Percentiles rank a stretch among this genome's conserved stretches.
Evolutionary conservation across 2,329 filamentous ascomycete species (phyloP).

Genomic region (Penicillium sp.): DNA sequence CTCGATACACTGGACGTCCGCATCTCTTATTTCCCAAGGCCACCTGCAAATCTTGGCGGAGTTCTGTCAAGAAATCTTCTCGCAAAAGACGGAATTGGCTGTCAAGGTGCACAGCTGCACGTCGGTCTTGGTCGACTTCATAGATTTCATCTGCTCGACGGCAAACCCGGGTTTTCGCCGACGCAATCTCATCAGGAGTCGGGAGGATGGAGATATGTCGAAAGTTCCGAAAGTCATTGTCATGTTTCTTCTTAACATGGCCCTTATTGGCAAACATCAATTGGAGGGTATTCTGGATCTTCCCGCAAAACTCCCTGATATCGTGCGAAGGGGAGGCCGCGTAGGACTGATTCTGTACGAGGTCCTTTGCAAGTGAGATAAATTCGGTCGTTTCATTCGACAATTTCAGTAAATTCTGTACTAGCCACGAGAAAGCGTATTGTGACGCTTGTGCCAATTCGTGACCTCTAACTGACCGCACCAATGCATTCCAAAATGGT

Average conservation of each 20-base stretch:
- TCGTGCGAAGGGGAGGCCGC: constrained; percentile 43
- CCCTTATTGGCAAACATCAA: background rate
- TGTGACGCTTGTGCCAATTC: background rate
- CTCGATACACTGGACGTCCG: background rate
- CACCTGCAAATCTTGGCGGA: constrained; percentile 1
- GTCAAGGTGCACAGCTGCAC: background rate
- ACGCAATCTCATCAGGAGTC: background rate
- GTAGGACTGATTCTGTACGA: background rate
- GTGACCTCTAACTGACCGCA: background rate
- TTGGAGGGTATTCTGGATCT: background rate
- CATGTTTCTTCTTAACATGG: background rate
- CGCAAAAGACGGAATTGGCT: background rate
- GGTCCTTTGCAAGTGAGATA: background rate
- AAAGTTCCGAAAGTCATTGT: constrained; percentile 1
- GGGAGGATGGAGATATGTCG: constrained; percentile 1
- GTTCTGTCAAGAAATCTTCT: background rate
- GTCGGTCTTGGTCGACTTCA: background rate
- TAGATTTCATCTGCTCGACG: background rate
- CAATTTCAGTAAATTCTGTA: background rate
- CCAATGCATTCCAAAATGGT: background rate
- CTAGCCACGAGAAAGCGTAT: background rate
- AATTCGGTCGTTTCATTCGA: background rate
- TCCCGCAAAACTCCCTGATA: background rate
- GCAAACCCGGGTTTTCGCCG: background rate
- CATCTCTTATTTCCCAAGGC: background rate